Conservation (phyloP, 768 basidiomycete genomes). For the Hortiboletus campestris region DNA sequence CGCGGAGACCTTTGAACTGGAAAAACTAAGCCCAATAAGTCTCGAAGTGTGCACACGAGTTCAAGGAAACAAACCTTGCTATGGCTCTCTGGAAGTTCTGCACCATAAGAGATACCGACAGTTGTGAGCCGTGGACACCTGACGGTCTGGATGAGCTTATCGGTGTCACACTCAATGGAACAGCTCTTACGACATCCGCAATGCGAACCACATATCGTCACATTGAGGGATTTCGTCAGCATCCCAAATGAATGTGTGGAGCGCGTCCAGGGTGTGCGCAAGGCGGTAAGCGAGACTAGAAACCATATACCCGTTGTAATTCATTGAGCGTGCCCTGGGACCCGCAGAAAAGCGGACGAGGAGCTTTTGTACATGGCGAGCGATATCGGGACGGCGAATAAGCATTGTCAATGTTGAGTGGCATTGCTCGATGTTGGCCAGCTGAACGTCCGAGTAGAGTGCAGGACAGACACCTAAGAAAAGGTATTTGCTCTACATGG, state of each 20-base stretch:
- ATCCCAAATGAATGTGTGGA: constrained; percentile 69
- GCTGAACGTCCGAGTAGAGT: constrained; percentile 57
- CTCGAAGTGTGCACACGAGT: not conserved
- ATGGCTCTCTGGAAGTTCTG: constrained; percentile 50
- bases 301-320: constrained; percentile 31
- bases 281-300: constrained; percentile 52
- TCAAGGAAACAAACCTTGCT: constrained; percentile 54
- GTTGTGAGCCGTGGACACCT: constrained; percentile 68
- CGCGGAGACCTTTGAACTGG: constrained; percentile 60
- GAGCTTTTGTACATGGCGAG: constrained; percentile 66
- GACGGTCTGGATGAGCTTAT: not conserved
- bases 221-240: constrained; percentile 61
- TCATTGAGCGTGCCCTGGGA: constrained; percentile 22
- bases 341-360: constrained; percentile 39
- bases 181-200: constrained; percentile 57
- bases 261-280: constrained; percentile 59
- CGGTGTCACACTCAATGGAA: not conserved
- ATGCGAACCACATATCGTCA: constrained; percentile 78
- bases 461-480: constrained; percentile 52
- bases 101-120: constrained; percentile 62
- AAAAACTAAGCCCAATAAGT: constrained; percentile 48
- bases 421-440: constrained; percentile 60
- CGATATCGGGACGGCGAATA: constrained; percentile 46
- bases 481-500: constrained; percentile 50
- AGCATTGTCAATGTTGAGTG: constrained; percentile 67